Evolutionary conservation across 2,329 filamentous ascomycete genomes (phyloP).

Genomic region (Colletotrichum simmondsii): DNA sequence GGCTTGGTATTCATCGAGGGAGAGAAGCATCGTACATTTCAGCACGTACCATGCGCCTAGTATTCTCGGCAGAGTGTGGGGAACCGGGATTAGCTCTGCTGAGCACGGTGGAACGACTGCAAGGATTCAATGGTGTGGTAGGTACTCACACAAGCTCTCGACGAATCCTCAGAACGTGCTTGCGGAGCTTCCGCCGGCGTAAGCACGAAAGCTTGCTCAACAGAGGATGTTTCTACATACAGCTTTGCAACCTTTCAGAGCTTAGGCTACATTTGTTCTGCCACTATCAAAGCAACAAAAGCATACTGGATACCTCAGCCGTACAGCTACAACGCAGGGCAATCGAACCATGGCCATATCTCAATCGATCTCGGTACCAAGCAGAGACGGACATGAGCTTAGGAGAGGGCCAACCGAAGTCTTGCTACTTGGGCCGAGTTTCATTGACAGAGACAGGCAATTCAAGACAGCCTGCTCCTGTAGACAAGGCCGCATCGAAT

Average conservation of each 20-base stretch:
- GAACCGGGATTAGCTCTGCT: conserved; percentile 3
- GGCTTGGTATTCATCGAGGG: not conserved
- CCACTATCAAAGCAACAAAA: not conserved
- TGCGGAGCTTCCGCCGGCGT: conserved; percentile 21
- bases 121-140: conserved; percentile 22
- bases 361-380: too few relatives aligned
- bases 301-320: not conserved
- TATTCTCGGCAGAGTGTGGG: conserved; percentile 3
- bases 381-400: too few relatives aligned
- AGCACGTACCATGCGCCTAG: conserved; percentile 20
- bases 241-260: not conserved
- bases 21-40: conserved; percentile 14
- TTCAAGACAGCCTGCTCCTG: conserved; percentile 14
- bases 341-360: not conserved
- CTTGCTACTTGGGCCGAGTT: conserved; percentile 1
- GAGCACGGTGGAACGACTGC: conserved; percentile 19
- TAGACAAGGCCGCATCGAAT: conserved; percentile 8
- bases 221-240: not conserved
- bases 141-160: not conserved
- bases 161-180: not conserved
- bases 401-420: not conserved
- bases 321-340: not conserved
- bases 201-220: conserved; percentile 13
- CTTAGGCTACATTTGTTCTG: not conserved
- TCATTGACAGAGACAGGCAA: conserved; percentile 8